Conservation (phyloP, 2,329 filamentous ascomycete genomes). For the Waltergamsia citrina region DNA sequence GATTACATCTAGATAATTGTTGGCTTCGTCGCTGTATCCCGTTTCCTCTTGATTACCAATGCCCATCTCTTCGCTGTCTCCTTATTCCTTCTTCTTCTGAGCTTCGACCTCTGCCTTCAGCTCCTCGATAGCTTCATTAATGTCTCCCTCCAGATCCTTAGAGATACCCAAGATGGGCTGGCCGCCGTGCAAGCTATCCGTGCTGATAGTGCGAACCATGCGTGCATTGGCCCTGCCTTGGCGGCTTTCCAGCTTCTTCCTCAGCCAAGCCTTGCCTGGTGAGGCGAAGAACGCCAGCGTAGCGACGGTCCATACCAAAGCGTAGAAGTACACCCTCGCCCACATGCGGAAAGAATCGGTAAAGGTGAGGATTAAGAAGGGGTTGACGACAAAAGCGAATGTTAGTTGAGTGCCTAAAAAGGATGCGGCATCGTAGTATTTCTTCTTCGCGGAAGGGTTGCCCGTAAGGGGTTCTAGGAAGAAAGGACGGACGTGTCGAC, state of each 20-base stretch:
- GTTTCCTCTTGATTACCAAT: background rate
- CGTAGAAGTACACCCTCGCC: constrained; percentile 84
- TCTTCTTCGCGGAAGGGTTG: constrained; percentile 61
- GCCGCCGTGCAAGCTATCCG: constrained; percentile 44
- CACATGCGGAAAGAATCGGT: constrained; percentile 64
- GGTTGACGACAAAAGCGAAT: constrained; percentile 73
- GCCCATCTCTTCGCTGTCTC: background rate
- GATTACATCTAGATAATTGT: too few species aligned
- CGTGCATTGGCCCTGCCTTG: constrained; percentile 33
- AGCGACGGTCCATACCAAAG: constrained; percentile 53
- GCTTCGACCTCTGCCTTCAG: constrained; percentile 57
- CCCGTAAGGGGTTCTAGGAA: constrained; percentile 74
- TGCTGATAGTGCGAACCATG: constrained; percentile 41
- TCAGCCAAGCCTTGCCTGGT: constrained; percentile 57
- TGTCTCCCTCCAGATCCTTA: constrained; percentile 63
- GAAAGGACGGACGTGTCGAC: constrained; percentile 83
- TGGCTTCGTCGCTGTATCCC: too few species aligned
- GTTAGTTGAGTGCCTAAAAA: constrained; percentile 70
- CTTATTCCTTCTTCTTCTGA: constrained; percentile 19
- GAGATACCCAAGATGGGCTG: constrained; percentile 70
- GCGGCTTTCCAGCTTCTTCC: constrained; percentile 49
- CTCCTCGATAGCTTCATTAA: constrained; percentile 71
- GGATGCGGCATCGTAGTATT: constrained; percentile 75
- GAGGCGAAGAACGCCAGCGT: constrained; percentile 72
- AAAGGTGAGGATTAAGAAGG: constrained; percentile 77